phyloP scores from a whole-genome alignment of 495 filamentous ascomycete genomes.

The Penicillium cosmopolitanum region DNA sequence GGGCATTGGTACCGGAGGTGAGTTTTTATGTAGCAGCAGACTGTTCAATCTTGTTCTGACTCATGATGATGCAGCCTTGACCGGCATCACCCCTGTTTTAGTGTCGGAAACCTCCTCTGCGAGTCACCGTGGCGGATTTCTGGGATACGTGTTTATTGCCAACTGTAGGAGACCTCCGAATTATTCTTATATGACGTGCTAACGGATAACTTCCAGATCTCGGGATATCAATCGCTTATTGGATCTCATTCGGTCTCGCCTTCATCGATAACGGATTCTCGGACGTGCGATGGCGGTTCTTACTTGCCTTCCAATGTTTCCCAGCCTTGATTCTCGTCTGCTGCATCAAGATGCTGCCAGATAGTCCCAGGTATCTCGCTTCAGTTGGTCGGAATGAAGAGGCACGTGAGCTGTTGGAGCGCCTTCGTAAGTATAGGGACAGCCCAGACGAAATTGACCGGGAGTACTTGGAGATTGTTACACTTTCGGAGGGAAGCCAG shows the following conservation, averaged over 20 bases:
- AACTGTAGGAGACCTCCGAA: slow-evolving; percentile 35
- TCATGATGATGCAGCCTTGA: slow-evolving; percentile 37
- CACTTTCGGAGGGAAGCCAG: slow-evolving; percentile 32
- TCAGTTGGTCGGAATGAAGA: slow-evolving; percentile 43
- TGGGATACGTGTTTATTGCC: slow-evolving; percentile 58
- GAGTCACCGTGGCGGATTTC: slow-evolving; percentile 47
- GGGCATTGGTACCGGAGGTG: slow-evolving; percentile 58
- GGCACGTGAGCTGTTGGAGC: slow-evolving; percentile 37
- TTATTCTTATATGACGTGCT: no score
- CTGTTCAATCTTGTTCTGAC: background rate
- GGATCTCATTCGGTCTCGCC: slow-evolving; percentile 61
- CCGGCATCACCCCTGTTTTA: slow-evolving; percentile 55
- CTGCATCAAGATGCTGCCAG: slow-evolving; percentile 53
- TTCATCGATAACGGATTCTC: slow-evolving; percentile 54
- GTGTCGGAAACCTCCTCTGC: slow-evolving; percentile 55
- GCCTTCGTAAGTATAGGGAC: slow-evolving; percentile 25
- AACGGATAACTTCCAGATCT: slow-evolving; percentile 39
- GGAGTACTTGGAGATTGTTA: slow-evolving; percentile 47
- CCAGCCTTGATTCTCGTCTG: slow-evolving; percentile 55
- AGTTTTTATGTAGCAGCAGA: slow-evolving; percentile 11
- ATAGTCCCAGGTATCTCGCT: slow-evolving; percentile 50
- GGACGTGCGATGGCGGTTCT: slow-evolving; percentile 57
- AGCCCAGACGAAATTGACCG: slow-evolving; percentile 34
- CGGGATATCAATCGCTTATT: slow-evolving; percentile 64
- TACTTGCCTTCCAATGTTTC: slow-evolving; percentile 57